Evolutionary conservation across 805 yeast genomes (phyloP), one percentile per base, ranked within the genome.

Genomic region (Suhomyces sp.): DNA sequence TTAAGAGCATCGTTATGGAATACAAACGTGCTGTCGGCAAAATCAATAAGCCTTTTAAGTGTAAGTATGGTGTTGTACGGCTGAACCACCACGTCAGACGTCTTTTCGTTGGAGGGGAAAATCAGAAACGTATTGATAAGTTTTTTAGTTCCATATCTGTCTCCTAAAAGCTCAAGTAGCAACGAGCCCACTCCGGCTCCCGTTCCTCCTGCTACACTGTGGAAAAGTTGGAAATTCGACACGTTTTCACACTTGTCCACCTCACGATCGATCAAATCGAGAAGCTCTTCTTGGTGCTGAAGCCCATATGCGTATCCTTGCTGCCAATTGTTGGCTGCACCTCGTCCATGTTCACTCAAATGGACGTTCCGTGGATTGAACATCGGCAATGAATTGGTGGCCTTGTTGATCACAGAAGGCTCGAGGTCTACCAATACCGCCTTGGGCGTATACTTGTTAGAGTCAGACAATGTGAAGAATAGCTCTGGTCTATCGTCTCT

Each of bases 171-270:
- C 65, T 94, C 97, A 37, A 94, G 69, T 43, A 94, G 59, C 51
- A 81, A 80, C 0, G 96, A 88, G 0, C 99, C 99, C 35, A 91
- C 82, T 3, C 99, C 99, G 0, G 97, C 88, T 0, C 99, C 99
- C 0, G 99, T 94, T 39, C 99, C 99, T 35, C 99, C 99, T 0
- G 97, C 98, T 4, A 94, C 96, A 3, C 97, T 87, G 69, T 94
- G 99, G 48, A 92, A 68, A 57, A 94, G 71, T 73, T 91, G 96
- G 67, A 94, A 94, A 4, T 96, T 96, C 57, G 92, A 94, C 49
- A 91, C 72, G 51, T 86, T 86, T 56, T 96, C 98, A 58, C 96
- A 86, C 29, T 87, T 85, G 63, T 94, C 99, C 40, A 91, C 78
- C 61, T 94, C 97, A 50, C 94, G 79, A 62, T 91, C 97, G 22